Conservation (phyloP, 1,139 yeast species). For the Meyerozyma guilliermondii region DNA sequence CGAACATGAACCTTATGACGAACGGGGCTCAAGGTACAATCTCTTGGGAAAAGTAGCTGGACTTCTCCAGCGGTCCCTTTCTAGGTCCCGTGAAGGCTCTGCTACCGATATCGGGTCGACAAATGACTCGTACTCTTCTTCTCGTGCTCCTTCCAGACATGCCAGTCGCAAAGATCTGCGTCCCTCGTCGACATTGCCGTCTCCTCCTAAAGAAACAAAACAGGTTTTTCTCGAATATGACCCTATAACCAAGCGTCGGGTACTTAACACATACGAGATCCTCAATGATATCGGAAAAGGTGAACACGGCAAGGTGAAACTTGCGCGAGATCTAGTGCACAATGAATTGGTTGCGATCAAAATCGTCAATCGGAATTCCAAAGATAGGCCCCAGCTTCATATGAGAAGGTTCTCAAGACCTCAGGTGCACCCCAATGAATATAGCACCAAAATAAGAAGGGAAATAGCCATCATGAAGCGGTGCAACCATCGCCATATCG, state of each 20-base stretch:
- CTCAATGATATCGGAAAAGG: conserved; percentile 87
- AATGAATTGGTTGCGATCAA: conserved; percentile 86
- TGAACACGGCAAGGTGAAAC: conserved; percentile 94
- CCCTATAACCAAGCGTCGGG: conserved; percentile 79
- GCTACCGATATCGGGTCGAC: conserved; percentile 8
- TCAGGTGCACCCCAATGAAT: conserved; percentile 19
- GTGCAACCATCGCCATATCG: conserved; percentile 88
- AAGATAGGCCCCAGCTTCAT: conserved; percentile 47
- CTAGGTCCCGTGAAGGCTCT: conserved; percentile 16
- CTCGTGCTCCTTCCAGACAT: conserved; percentile 2
- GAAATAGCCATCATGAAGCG: conserved; percentile 97
- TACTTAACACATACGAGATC: conserved; percentile 87
- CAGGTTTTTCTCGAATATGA: conserved; percentile 81
- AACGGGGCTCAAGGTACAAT: conserved; percentile 18
- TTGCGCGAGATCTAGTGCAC: conserved; percentile 71
- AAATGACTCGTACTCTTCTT: conserved; percentile 1
- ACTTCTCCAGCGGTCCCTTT: conserved; percentile 20
- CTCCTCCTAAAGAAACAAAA: conserved; percentile 53
- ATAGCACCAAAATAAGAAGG: conserved; percentile 71
- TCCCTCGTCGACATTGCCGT: conserved; percentile 3
- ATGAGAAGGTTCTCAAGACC: conserved; percentile 31
- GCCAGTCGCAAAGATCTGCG: conserved; percentile 3
- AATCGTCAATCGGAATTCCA: conserved; percentile 74
- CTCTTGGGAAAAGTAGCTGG: conserved; percentile 31
- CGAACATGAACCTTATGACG: conserved; percentile 5